Evolutionary conservation across 441 rosid genomes (phyloP), one percentile per base, ranked within the genome.

Genomic region (Pelargonium myrrhifolium): DNA sequence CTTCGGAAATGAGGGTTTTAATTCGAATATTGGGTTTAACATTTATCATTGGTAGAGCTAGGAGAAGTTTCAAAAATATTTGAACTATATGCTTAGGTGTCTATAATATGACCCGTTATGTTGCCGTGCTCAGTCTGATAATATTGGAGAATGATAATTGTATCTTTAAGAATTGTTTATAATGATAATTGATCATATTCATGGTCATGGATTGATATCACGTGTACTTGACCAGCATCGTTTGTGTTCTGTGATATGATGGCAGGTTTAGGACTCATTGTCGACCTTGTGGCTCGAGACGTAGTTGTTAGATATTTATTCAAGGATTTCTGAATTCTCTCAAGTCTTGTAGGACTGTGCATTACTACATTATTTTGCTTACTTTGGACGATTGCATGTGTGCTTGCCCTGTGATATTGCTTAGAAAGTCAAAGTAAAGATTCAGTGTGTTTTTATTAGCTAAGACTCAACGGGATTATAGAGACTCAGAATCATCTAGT

Each of bases 181-280:
- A n/a, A n/a, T n/a, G n/a, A n/a, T n/a, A n/a, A n/a, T n/a, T n/a
- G 67, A 58, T 65, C 65, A 15, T 14, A 20, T 72, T 1, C 63
- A 11, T 68, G 63, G 55, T n/a, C n/a, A 28, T 72, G 65, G 43
- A 10, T 26, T 21, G 31, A 64, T 45, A 24, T 72, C 42, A 35
- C 65, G 35, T 62, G 12, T 39, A 12, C 59, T 66, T 76, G 75
- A 82, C 72, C 6, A n/a, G 10, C 51, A 12, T 45, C 51, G 66
- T 45, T 73, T 77, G 22, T 70, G 65, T 62, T 78, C 69, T 73
- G 55, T 73, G 67, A 61, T 72, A 42, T 73, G 12, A 75, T 69
- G 85, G 90, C 96, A 91, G 96, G 89, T 79, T 78, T 67, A 71
- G 66, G 73, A 68, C 63, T 76, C 65, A 68, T 69, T 65, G 72